phyloP scores from a whole-genome alignment of 106 monocot genomes.

The Vanilla planifolia region DNA sequence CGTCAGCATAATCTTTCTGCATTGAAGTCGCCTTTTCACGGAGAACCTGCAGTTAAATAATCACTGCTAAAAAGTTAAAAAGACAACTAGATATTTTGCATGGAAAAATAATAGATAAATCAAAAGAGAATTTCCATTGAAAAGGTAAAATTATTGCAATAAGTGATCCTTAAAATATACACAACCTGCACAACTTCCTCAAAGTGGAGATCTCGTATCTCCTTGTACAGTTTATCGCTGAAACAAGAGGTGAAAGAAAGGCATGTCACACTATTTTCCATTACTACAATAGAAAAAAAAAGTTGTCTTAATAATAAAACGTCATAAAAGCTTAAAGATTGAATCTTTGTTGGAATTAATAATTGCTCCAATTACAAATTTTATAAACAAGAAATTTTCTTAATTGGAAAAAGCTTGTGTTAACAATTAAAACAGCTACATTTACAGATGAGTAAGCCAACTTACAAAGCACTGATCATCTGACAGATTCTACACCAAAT shows the following conservation, averaged over 20 bases:
- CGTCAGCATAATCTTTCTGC: conserved; percentile 93
- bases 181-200: conserved; percentile 97
- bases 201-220: conserved; percentile 92
- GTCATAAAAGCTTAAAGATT: background rate
- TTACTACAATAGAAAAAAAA: background rate
- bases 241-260: conserved; percentile 9
- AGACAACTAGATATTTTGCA: too few relatives aligned
- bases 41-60: conserved; percentile 57
- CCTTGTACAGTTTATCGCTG: conserved; percentile 98
- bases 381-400: background rate
- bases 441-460: background rate
- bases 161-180: background rate
- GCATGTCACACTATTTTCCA: background rate
- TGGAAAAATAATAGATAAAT: too few relatives aligned
- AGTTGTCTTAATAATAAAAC: background rate
- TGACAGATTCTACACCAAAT: too few relatives aligned
- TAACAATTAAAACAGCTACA: background rate
- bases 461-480: too few relatives aligned
- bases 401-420: background rate
- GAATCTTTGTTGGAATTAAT: background rate
- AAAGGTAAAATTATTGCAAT: background rate
- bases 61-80: too few relatives aligned
- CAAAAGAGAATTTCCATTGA: background rate
- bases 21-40: conserved; percentile 94
- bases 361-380: background rate